Evolutionary conservation across 1,139 yeast genomes (phyloP), one percentile per base, ranked within the genome.

Genomic region (Geotrichum restrictum): DNA sequence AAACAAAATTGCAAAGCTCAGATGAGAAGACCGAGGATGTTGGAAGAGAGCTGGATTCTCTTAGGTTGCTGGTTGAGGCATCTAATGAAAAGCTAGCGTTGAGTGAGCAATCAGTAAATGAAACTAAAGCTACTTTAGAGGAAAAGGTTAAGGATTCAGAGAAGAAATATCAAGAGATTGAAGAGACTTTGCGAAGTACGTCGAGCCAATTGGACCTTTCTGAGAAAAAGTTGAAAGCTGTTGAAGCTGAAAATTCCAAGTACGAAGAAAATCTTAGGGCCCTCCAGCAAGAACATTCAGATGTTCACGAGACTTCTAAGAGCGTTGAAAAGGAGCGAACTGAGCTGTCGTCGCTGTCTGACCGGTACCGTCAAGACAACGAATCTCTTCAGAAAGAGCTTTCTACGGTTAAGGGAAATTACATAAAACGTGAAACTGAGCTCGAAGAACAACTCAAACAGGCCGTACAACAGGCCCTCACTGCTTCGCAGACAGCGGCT

Each of bases 241-340:
- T 33, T 24, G 44, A 43, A 34, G 14, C 42, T 33, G 37, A 45
- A 21, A 36, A 45, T 7, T 13, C 42, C 11, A 14, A 45, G 22
- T 7, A 14, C 4, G 40, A 36, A 14, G 41, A 14, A 6, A 29
- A 31, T 45, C 74, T 80, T 31, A 14, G 19, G 31, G 19, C 29
- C 3, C 37, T 49, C 5, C 27, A 16, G 14, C 22, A 44, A 33
- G 52, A 42, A 16, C 37, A 31, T 16, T 29, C 24, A n/a, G 22
- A 22, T 7, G 37, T 27, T 4, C 27, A 29, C n/a, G 52, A 48
- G n/a, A 29, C 19, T 18, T 33, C 49, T 10, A 19, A 34, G 13
- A 33, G 29, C 16, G 24, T 44, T 19, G 46, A 50, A 39, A 48
- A 41, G n/a, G 55, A 48, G 18, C 27, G 49, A 5, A 14, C 8